Evolutionary conservation across 2,329 filamentous ascomycete species (phyloP), one percentile per base, ranked within the genome.

Genomic region (Myriosclerotinia curreyana): DNA sequence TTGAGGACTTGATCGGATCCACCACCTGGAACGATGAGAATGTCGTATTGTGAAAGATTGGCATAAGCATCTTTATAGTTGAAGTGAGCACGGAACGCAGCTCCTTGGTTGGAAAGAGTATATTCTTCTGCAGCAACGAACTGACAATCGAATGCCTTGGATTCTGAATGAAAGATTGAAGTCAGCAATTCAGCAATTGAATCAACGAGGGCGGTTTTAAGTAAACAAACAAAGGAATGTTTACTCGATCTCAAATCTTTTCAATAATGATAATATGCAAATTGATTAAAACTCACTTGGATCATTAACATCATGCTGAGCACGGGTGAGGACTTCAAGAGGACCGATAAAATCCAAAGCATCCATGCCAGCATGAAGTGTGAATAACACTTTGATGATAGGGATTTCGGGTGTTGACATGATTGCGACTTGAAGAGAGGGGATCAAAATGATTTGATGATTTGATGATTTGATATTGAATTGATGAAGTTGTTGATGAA

Each of bases 51-150:
- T 22, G 67, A 56, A 55, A 76, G 74, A 20, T 82, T 81, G 66
- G 91, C 84, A 77, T 91, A 83, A 67, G 90, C 91, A 74, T 94
- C 90, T 74, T 90, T 89, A 81, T 85, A 92, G 75, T 86, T 82
- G 76, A 93, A 87, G 77, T 95, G 88, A 67, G 89, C 86, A 72
- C 85, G 84, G 76, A 95, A 80, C 71, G 86, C 81, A 73, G 88
- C 83, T 69, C 90, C 90, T 76, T 92, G 82, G 63, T 76, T 76
- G 52, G 83, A 82, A 65, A 78, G 79, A 64, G 81, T 81, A 75
- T 80, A 76, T 71, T 83, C 79, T 75, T 84, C 82, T 64, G 80
- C 80, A 74, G 69, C 67, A 56, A 70, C 70, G 60, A 73, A 73
- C 64, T 67, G 64, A 44, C 66, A 64, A 22, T 68, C 49, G 62